A percentile compares a stretch with the other conserved stretches of the same genome.
Conservation (phyloP, 208 protist genomes). For the Strigomonas galati region DNA sequence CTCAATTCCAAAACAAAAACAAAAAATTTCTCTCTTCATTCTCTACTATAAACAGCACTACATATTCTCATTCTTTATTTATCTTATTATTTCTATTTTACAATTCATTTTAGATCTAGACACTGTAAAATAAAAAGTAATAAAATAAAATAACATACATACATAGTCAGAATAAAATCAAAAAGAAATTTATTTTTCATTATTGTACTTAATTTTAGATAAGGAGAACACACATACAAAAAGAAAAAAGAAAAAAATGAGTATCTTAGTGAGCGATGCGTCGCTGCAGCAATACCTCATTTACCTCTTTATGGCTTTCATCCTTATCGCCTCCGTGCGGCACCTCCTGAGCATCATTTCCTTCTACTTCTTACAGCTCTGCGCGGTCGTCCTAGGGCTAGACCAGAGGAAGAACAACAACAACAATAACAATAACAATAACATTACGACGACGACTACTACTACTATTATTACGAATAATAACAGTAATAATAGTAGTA, state of each 20-base stretch:
- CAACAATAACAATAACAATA: background rate
- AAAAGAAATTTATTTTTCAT: background rate
- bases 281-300: background rate
- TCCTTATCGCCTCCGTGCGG: background rate
- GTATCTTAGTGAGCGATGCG: background rate
- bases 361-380: too few species aligned
- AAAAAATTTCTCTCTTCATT: slow-evolving; percentile 4
- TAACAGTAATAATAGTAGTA: too few species aligned
- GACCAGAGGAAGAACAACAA: background rate
- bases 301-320: background rate
- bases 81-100: background rate
- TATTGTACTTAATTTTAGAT: slow-evolving; percentile 10
- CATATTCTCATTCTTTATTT: slow-evolving; percentile 1
- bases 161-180: background rate
- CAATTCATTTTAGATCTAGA: background rate
- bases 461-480: too few species aligned
- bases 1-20: too few species aligned
- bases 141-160: background rate
- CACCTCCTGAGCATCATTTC: too few species aligned
- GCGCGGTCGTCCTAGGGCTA: background rate
- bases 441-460: too few species aligned
- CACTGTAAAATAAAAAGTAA: background rate
- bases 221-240: background rate
- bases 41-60: background rate
- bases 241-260: background rate